phyloP scores from a whole-genome alignment of 208 protist species.

The Tetramitus jugosus region DNA sequence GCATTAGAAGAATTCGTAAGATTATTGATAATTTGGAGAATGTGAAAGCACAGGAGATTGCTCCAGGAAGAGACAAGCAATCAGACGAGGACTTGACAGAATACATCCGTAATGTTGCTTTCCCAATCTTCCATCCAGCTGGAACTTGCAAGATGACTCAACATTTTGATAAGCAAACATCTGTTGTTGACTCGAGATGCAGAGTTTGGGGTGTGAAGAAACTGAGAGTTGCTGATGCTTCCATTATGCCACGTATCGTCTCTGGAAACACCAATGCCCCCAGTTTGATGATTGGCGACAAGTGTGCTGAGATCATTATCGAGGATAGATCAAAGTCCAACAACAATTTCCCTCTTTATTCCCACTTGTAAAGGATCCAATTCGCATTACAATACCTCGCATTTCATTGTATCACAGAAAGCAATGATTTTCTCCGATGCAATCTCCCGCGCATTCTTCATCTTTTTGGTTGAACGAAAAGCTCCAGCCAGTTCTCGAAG shows the following conservation, averaged over 20 bases:
- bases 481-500: too few relatives aligned
- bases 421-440: too few relatives aligned
- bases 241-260: conserved; percentile 41
- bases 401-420: too few relatives aligned
- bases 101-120: background rate
- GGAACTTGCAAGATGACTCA: conserved; percentile 40
- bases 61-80: too few relatives aligned
- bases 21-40: background rate
- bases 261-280: conserved; percentile 40
- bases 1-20: background rate
- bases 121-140: conserved; percentile 28
- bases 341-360: too few relatives aligned
- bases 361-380: too few relatives aligned
- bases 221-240: conserved; percentile 38
- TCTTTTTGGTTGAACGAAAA: too few relatives aligned
- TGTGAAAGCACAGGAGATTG: background rate
- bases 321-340: too few relatives aligned
- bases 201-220: conserved; percentile 27
- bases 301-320: too few relatives aligned
- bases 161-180: background rate
- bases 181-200: conserved; percentile 30
- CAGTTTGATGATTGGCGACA: background rate
- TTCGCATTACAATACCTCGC: too few relatives aligned
- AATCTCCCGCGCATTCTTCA: too few relatives aligned
- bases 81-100: background rate